Conservation (phyloP, 2,329 filamentous ascomycete species). For the Alternaria gansuensis region DNA sequence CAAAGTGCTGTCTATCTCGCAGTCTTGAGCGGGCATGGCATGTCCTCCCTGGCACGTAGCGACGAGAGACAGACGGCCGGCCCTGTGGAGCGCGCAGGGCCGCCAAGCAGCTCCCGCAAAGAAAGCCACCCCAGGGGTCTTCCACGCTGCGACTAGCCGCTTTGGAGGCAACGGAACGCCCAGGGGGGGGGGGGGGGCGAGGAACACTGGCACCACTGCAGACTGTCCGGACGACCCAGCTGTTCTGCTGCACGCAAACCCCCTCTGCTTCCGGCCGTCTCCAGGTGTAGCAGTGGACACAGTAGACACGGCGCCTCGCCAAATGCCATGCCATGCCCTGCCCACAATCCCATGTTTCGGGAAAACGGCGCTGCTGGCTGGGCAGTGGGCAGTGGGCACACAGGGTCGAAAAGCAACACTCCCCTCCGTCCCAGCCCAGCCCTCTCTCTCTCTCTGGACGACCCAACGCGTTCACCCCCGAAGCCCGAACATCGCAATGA, state of each 20-base stretch:
- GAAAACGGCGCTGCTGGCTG: not conserved
- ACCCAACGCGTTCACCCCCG: too few species aligned
- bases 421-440: too few species aligned
- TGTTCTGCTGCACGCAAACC: conserved; percentile 3
- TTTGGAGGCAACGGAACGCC: not conserved
- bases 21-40: not conserved
- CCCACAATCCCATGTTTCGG: not conserved
- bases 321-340: not conserved
- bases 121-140: conserved; percentile 15
- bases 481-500: conserved; percentile 2
- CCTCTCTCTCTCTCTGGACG: not conserved
- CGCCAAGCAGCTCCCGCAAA: conserved; percentile 14
- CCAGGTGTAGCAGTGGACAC: too few species aligned
- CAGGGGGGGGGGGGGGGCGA: not conserved
- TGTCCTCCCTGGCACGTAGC: not conserved
- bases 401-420: too few species aligned
- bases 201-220: not conserved
- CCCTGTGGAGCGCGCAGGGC: conserved; percentile 9
- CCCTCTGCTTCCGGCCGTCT: not conserved
- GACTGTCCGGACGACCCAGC: not conserved
- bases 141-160: conserved; percentile 7
- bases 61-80: conserved; percentile 1
- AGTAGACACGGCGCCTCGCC: too few species aligned
- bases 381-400: too few species aligned
- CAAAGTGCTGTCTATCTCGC: conserved; percentile 12